Evolutionary conservation across 139 green algal genomes (phyloP), one percentile per base, ranked within the genome.

Genomic region (Picochlorum sp.): DNA sequence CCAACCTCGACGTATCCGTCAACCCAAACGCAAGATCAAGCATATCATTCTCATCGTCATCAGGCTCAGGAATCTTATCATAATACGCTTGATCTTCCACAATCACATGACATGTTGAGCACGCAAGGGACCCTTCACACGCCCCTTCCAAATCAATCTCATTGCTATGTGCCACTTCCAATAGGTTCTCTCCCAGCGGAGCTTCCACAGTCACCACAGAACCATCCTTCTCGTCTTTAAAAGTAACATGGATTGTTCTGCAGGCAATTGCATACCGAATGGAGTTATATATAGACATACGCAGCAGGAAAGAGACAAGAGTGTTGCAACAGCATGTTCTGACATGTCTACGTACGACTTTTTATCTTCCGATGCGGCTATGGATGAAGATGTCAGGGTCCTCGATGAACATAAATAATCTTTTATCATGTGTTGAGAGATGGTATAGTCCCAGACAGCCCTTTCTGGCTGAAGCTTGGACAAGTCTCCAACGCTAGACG

Each of bases 11-110:
- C 87, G 89, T 98, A 57, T 97, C 91, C 18, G 88, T 95, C 4
- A 99, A 81, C 0, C 90, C 94, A 82, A 95, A 99, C 1, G 94
- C 94, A 28, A 98, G 80, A 87, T 98, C 94, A 28, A 98, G 80
- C 94, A 99, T 99, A 73, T 99, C 94, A 41, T 97, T 92, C 76
- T 99, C 94, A 72, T 99, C 94, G 20, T 99, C 94, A 14, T 78
- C 79, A 4, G 94, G 76, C 66, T 98, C 94, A 3, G 82, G 80
- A 1, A 99, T 56, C 44, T 79, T 84, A 56, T 94, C 85, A 75
- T 88, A 99, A 23, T 81, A 82, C 0, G 88, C 84, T 46, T 89
- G 76, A 62, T 92, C 79, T 85, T 95, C 71, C 23, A 66, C 24
- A 46, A 98, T 87, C 1, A 99, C 80, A 72, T 99, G 94, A 72